Base-by-base conservation (phyloP, 306 rosid species). In the Citrullus mucosospermus region DNA sequence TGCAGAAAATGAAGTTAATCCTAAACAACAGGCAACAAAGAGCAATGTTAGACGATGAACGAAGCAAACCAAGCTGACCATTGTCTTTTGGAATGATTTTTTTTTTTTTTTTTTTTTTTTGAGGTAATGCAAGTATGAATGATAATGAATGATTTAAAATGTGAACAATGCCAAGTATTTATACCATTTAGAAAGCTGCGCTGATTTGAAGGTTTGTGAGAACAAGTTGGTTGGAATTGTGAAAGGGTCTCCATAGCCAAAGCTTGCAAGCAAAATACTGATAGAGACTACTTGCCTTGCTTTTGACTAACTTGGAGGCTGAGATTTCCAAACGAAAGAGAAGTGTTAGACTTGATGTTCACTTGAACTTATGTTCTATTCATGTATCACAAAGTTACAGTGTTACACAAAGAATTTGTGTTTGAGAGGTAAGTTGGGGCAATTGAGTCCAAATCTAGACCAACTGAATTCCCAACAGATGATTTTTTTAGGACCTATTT, bases 261-360 rank as follows among this genome's bases (percentile, higher is more conserved):
- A 81, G 85, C 93, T 87, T 90, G 80, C 32, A 90, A 85, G 93
- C 90, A 86, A 88, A 81, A 87, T 80, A 70, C 78, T 83, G 93
- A 88, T 44, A 83, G 86, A 78, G 97, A 92, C 94, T 80, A 92
- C 94, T 81, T 68, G 15, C 76, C 76, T 68, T 80, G 53, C 68
- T 75, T 84, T 90, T 77, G 87, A 87, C 90, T 86, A 86, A 81
- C 89, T 74, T 91, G 48, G 87, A 88, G 97, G 91, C 85, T 86
- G 87, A 86, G 90, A 88, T 88, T 88, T 25, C 56, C 70, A 69
- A 41, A 56, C 30, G 14, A 71, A 71, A 44, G 22, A 71, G 58
- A 48, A 46, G 8, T 20, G 22, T 13, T 20, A 25, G 55, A 41
- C 34, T 69, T 69, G 36, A 20, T 69, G 12, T n/a, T 18, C 22